Evolutionary conservation across 2,329 filamentous ascomycete genomes (phyloP).

Genomic region (Neocucurbitaria cava): DNA sequence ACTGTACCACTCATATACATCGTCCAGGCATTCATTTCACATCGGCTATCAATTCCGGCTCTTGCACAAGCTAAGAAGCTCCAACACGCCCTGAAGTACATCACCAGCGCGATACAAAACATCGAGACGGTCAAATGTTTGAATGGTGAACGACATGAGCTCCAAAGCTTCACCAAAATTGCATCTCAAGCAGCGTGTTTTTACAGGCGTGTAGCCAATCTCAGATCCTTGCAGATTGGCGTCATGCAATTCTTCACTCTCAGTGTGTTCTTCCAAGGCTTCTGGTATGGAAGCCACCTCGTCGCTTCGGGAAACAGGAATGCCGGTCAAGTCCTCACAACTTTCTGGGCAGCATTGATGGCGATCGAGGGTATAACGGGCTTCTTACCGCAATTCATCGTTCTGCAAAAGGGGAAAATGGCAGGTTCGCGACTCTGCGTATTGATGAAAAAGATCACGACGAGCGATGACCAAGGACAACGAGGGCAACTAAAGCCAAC

Average conservation of each 20-base stretch:
- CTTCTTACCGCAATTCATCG: constrained; percentile 77
- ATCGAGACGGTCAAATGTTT: constrained; percentile 90
- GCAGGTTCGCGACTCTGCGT: constrained; percentile 70
- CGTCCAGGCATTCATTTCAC: constrained; percentile 66
- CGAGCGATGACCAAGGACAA: constrained; percentile 20
- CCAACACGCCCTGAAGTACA: constrained; percentile 72
- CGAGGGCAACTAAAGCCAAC: constrained; percentile 30
- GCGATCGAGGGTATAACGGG: constrained; percentile 78
- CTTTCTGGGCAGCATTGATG: constrained; percentile 82
- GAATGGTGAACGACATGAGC: constrained; percentile 76
- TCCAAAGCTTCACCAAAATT: constrained; percentile 67
- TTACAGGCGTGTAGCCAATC: constrained; percentile 72
- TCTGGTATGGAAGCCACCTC: constrained; percentile 83
- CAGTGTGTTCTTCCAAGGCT: constrained; percentile 83
- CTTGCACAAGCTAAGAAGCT: constrained; percentile 72
- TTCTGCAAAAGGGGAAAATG: constrained; percentile 79
- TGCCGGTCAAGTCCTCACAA: constrained; percentile 76
- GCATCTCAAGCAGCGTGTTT: constrained; percentile 65
- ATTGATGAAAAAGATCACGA: constrained; percentile 49
- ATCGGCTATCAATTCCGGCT: constrained; percentile 70
- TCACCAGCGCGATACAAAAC: constrained; percentile 71
- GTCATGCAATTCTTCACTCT: constrained; percentile 77
- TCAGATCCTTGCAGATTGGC: constrained; percentile 75
- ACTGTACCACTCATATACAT: constrained; percentile 72
- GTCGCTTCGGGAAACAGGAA: constrained; percentile 65